These are phyloP conservation scores for Coniochaeta sp. DNA, from an alignment of 2,329 filamentous ascomycete genomes.

Conservation along the genomic window DNA sequence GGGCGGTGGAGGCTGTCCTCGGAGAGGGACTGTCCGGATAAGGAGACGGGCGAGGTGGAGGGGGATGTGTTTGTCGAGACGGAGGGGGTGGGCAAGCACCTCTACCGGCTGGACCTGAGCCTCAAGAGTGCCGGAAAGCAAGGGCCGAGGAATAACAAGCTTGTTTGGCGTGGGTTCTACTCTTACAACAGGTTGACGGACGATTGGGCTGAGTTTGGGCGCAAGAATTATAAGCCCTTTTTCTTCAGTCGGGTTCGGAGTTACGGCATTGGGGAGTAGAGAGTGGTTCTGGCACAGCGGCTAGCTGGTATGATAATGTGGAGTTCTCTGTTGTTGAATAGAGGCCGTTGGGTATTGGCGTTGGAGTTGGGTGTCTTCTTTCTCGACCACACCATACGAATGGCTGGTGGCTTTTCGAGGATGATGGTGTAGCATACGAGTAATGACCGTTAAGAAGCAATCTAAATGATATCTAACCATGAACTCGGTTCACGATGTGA, in stretches of 20 bases:
- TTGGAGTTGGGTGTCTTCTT: background rate
- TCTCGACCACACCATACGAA: background rate
- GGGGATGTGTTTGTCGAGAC: conserved; percentile 78
- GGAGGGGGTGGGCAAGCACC: conserved; percentile 76
- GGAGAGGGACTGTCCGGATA: conserved; percentile 21
- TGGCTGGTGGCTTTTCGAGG: background rate
- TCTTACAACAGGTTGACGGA: conserved; percentile 85
- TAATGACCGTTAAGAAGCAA: background rate
- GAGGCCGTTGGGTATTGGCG: background rate
- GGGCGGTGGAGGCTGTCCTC: conserved; percentile 43
- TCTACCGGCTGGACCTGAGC: conserved; percentile 73
- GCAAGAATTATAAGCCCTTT: conserved; percentile 57
- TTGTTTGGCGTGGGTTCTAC: conserved; percentile 85
- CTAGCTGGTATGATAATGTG: background rate
- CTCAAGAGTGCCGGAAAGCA: conserved; percentile 57
- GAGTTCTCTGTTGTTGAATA: background rate
- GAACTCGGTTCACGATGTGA: background rate
- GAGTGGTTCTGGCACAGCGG: background rate
- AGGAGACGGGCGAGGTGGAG: conserved; percentile 37
- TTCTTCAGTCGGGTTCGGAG: conserved; percentile 61
- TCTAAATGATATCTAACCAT: background rate
- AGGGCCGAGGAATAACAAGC: conserved; percentile 70
- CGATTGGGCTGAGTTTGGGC: conserved; percentile 76
- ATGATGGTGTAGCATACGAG: background rate
- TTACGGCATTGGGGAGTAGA: conserved; percentile 42